Percentiles rank a stretch among this genome's conserved stretches.
Conservation (phyloP, 179 eudicot genomes). For the Spergularia azorica region DNA sequence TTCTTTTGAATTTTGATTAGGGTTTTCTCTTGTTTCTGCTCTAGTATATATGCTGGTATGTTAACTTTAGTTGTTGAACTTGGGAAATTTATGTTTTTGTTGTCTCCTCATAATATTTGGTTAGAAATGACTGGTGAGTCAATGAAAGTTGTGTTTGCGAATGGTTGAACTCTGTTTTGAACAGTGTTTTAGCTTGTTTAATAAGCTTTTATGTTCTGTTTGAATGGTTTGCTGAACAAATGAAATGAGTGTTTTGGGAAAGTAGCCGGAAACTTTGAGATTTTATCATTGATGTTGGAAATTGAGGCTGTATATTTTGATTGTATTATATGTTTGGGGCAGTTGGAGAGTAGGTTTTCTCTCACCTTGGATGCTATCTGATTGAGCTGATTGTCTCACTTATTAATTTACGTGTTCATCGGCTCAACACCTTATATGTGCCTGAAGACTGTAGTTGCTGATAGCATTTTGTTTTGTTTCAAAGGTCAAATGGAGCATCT, state of each 20-base stretch:
- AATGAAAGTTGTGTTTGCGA: conserved; percentile 12
- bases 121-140: conserved; percentile 14
- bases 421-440: neutral
- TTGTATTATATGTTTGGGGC: neutral
- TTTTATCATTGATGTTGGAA: neutral
- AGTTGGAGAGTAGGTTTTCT: neutral
- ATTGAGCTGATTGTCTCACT: neutral
- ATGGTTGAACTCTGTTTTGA: conserved; percentile 19
- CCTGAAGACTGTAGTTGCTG: neutral
- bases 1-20: neutral
- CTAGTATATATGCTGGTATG: neutral
- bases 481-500: neutral
- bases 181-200: conserved; percentile 14
- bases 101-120: neutral
- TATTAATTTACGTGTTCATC: neutral
- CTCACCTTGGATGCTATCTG: too few species aligned
- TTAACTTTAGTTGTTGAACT: conserved; percentile 17
- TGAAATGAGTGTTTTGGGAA: conserved; percentile 12
- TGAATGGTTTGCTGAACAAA: conserved; percentile 15
- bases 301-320: neutral
- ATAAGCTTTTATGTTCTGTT: conserved; percentile 27
- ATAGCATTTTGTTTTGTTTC: neutral
- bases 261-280: neutral
- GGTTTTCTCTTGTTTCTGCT: conserved; percentile 23
- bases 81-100: neutral